Evolutionary conservation across 148 eudicot genomes (phyloP), one percentile per base, ranked within the genome.

Genomic region (Rhododendron mucronatum): DNA sequence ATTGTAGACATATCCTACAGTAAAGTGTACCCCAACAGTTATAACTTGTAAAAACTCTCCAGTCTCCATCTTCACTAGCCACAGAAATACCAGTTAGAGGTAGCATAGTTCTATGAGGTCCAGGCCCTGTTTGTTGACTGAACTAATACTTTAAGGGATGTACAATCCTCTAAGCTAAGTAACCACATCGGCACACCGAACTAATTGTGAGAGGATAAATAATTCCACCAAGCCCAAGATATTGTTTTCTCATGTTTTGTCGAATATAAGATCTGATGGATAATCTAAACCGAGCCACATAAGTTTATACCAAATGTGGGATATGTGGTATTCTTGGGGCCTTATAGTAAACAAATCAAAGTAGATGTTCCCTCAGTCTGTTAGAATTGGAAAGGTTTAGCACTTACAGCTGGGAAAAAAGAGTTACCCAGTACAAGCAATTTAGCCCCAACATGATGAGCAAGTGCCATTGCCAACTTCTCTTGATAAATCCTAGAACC

Each of bases 361-460:
- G 53, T 55, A 78, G 55, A 47, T 4, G 18, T 79, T 39, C 50
- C 41, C 20, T 20, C 7, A n/a, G 35, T 5, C 51, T 78, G 28
- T 78, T 78, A n/a, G 35, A 47, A 79, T 47, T n/a, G 57, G 82
- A 79, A 79, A 79, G 35, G 57, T 47, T 45, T n/a, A 50, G 35
- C 13, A 47, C 82, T 47, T 47, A 79, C 82, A 79, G 57, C 6
- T 47, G 57, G 82, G 53, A 45, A 79, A 48, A 79, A 79, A 14
- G 9, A 6, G 33, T 50, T 79, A 10, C 28, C 20, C 16, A 47
- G 50, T 79, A 79, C 82, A 45, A 45, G 59, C 20, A 79, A 21
- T 79, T n/a, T 79, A 79, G 82, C 82, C 57, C 82, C 20, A 47
- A 79, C n/a, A 35, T 79, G 82, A 48, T 21, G 82, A 47, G 82